Percentiles rank a stretch among this genome's conserved stretches.
These are phyloP conservation scores for Sclerotinia subarctica DNA, from an alignment of 2,329 filamentous ascomycete species.

Conservation along the genomic window DNA sequence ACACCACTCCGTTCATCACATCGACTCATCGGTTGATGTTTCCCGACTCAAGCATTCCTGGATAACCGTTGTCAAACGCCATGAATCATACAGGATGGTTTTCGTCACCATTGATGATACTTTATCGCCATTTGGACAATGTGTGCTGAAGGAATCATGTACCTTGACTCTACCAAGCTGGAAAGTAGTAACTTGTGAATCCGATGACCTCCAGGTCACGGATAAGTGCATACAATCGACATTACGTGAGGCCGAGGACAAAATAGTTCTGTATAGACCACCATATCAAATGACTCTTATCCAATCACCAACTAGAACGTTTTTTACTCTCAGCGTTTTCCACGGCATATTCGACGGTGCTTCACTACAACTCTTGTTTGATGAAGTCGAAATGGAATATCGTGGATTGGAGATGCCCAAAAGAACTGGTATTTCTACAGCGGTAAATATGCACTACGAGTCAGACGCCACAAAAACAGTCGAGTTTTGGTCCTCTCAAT, in stretches of 20 bases:
- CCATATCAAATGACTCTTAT: neutral
- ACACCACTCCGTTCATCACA: constrained; percentile 11
- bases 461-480: neutral
- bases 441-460: constrained; percentile 2
- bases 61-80: neutral
- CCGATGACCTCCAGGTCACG: neutral
- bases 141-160: constrained; percentile 1
- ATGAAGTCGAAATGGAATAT: constrained; percentile 1
- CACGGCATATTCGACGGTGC: constrained; percentile 7
- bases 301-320: neutral
- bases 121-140: constrained; percentile 11
- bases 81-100: constrained; percentile 10
- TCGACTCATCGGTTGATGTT: neutral
- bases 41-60: neutral
- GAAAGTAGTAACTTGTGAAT: neutral
- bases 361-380: constrained; percentile 9
- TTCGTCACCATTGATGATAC: constrained; percentile 4
- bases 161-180: neutral
- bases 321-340: constrained; percentile 2
- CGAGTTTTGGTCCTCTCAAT: constrained; percentile 7
- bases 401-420: neutral
- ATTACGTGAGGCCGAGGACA: neutral
- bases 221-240: neutral
- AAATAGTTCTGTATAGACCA: neutral
- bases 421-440: constrained; percentile 1